phyloP scores from a whole-genome alignment of 2,329 filamentous ascomycete genomes.

The Ophiostoma ulmi region DNA sequence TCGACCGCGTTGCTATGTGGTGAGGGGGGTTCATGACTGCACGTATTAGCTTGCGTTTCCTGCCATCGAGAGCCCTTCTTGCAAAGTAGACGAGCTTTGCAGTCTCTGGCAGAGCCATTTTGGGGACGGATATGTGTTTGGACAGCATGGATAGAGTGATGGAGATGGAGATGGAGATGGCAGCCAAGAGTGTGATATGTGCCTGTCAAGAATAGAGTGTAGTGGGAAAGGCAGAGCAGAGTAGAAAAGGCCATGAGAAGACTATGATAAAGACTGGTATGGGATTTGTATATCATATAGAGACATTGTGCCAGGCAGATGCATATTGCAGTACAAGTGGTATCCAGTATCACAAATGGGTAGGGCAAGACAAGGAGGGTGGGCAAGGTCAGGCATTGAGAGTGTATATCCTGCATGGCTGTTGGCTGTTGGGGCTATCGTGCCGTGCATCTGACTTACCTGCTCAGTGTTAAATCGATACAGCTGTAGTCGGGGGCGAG shows the following conservation, averaged over 20 bases:
- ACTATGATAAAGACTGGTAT: neutral
- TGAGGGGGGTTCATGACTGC: slow-evolving; percentile 26
- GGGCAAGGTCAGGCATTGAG: neutral
- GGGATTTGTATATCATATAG: neutral
- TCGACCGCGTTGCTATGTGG: slow-evolving; percentile 23
- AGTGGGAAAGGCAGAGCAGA: neutral
- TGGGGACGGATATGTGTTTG: neutral
- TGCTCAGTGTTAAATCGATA: neutral
- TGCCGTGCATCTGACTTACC: neutral
- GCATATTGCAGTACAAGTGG: neutral
- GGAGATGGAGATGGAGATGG: neutral
- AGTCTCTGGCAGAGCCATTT: slow-evolving; percentile 21
- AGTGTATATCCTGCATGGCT: too few relatives aligned
- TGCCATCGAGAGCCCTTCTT: slow-evolving; percentile 15
- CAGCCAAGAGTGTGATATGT: neutral
- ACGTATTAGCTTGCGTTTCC: slow-evolving; percentile 23
- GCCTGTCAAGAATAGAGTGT: neutral
- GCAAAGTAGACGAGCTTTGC: slow-evolving; percentile 22
- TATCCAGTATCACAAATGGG: neutral
- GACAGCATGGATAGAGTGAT: neutral
- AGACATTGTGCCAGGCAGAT: slow-evolving; percentile 1
- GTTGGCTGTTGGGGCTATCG: neutral
- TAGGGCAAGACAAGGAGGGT: neutral
- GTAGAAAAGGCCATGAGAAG: neutral
- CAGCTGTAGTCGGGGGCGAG: neutral